Evolutionary conservation across 2,329 filamentous ascomycete species (phyloP).

Genomic region (Fusarium haematococcum): DNA sequence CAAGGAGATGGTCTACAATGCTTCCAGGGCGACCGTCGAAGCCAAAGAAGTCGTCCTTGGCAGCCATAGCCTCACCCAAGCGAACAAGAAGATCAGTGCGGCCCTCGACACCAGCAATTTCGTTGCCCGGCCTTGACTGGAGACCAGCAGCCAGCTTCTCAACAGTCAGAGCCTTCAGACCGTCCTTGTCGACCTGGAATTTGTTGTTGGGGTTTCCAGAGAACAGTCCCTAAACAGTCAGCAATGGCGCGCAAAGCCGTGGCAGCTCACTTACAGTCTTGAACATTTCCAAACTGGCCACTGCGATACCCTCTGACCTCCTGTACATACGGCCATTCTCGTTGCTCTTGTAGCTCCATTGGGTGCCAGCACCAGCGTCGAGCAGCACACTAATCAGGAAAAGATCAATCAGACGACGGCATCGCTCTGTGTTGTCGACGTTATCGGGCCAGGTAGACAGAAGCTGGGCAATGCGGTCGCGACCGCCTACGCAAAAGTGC

Average conservation of each 20-base stretch:
- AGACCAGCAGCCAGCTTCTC: conserved; percentile 83
- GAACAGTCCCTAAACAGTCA: conserved; percentile 74
- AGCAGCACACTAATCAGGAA: conserved; percentile 85
- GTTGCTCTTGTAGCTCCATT: conserved; percentile 92
- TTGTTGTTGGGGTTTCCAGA: conserved; percentile 85
- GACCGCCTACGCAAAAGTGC: conserved; percentile 84
- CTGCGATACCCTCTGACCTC: conserved; percentile 89
- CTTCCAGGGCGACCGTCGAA: conserved; percentile 87
- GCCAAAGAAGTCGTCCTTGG: conserved; percentile 87
- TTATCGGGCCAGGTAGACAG: conserved; percentile 75
- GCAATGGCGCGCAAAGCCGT: conserved; percentile 14
- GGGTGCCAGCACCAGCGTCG: conserved; percentile 88
- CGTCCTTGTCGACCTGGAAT: conserved; percentile 89
- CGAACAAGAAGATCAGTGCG: conserved; percentile 82
- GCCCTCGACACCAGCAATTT: conserved; percentile 86
- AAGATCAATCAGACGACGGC: conserved; percentile 80
- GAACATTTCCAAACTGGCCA: conserved; percentile 88
- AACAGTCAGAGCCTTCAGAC: conserved; percentile 78
- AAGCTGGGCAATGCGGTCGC: conserved; percentile 78
- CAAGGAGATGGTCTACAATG: conserved; percentile 95
- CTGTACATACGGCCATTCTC: conserved; percentile 86
- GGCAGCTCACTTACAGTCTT: conserved; percentile 67
- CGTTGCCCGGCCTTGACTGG: conserved; percentile 85
- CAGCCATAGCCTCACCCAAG: conserved; percentile 78
- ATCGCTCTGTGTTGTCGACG: conserved; percentile 79